phyloP scores from a whole-genome alignment of 2,329 filamentous ascomycete genomes.

The Lachnellula subtilissima region DNA sequence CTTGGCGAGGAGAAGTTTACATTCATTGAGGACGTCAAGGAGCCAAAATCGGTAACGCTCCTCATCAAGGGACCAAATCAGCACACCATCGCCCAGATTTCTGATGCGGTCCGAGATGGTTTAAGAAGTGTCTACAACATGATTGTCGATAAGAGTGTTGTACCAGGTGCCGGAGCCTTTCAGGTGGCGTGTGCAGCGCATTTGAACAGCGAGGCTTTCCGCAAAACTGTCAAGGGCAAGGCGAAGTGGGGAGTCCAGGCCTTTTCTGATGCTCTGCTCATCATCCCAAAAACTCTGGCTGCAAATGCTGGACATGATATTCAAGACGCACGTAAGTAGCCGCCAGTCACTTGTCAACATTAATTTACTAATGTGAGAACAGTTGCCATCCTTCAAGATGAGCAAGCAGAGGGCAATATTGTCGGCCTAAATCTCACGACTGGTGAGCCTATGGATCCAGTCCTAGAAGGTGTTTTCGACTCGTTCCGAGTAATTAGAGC shows the following conservation, averaged over 20 bases:
- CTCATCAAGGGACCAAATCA: constrained; percentile 97
- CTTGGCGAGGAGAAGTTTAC: constrained; percentile 99
- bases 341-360: constrained; percentile 11
- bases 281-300: constrained; percentile 96
- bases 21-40: constrained; percentile 97
- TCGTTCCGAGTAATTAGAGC: constrained; percentile 94
- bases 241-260: constrained; percentile 93
- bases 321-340: constrained; percentile 78
- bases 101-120: constrained; percentile 91
- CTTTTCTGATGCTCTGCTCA: constrained; percentile 87
- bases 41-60: constrained; percentile 94
- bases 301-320: constrained; percentile 96
- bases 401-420: constrained; percentile 74
- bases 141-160: constrained; percentile 95
- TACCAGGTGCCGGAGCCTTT: constrained; percentile 92
- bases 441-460: constrained; percentile 91
- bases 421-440: constrained; percentile 83
- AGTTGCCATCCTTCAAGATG: constrained; percentile 86
- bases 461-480: constrained; percentile 88
- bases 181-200: constrained; percentile 89
- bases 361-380: constrained; percentile 19
- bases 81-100: constrained; percentile 95
- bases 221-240: constrained; percentile 93
- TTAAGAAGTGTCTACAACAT: constrained; percentile 98
- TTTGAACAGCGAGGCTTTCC: constrained; percentile 79